Base-by-base conservation (phyloP, 2,329 filamentous ascomycete species). In the Cryoendolithus antarcticus region DNA sequence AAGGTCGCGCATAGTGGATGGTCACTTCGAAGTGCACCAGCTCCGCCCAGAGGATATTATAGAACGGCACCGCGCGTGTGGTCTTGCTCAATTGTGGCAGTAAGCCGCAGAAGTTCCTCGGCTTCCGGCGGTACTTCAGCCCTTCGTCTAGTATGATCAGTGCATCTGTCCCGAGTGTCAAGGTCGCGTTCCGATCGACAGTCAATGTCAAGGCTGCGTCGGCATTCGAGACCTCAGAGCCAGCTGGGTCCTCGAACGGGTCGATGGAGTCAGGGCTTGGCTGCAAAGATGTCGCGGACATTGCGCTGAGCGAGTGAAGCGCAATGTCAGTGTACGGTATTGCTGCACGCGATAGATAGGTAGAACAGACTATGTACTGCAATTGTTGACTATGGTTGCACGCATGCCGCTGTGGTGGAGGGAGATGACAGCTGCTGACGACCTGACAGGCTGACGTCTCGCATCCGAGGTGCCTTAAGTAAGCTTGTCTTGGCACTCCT, bases 21-120 rank as follows among this genome's bases (percentile, higher is more conserved):
- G 71, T 72, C 36, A 94, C 62, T 24, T 72, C 69, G 38, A 63
- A 66, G 34, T 72, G 67, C 35, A 68, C 65, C 24, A 81, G 57
- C 48, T 84, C 77, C 30, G 81, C 84, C 80, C 85, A 93, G 35
- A 95, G 76, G 44, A 95, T 66, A 57, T 93, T 82, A 64, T 84
- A 88, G 44, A 86, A 80, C 2, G 83, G 78, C 24, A 95, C 80
- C 4, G 72, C 66, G 46, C 66, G 66, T 21, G 68, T 74, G 27
- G 64, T 62, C 43, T 71, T 70, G 27, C 33, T 57, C n/a, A 54
- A 38, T 21, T 46, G 46, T 15, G 67, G 65, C 47, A 69, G 59
- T 35, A 77, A 51, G 32, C 73, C 72, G 56, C 75, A 80, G 57
- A 73, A 78, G 49, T 65, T 64, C 33, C 61, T 64, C 43, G 62